These are phyloP conservation scores for Ensete glaucum DNA, from an alignment of 176 grass and related monocot genomes.

Conservation along the genomic window DNA sequence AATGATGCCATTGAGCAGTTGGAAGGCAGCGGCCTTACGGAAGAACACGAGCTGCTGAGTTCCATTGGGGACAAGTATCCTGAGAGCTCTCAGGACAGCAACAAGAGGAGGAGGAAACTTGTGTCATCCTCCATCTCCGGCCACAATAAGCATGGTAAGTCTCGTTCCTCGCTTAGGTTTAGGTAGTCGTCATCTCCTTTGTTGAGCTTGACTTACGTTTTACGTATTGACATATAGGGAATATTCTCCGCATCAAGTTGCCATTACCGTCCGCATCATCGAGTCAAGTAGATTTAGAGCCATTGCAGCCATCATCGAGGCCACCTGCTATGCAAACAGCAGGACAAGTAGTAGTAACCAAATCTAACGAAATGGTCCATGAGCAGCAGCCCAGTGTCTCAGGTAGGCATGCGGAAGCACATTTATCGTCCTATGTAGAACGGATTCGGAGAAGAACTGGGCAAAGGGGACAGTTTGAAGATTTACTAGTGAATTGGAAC, in stretches of 20 bases:
- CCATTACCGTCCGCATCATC: not conserved
- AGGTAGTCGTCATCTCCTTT: not conserved
- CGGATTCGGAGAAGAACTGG: not conserved
- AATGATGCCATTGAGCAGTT: conserved; percentile 7
- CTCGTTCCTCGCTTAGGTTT: too few relatives aligned
- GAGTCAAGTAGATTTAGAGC: not conserved
- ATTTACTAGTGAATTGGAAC: conserved; percentile 22
- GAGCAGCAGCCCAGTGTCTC: conserved; percentile 24
- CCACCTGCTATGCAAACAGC: not conserved
- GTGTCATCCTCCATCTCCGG: not conserved
- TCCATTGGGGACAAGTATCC: conserved; percentile 1
- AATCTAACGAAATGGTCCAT: not conserved
- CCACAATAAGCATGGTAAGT: not conserved
- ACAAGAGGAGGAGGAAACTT: conserved; percentile 13
- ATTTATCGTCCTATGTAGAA: not conserved
- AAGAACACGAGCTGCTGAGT: conserved; percentile 8
- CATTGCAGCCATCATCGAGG: not conserved
- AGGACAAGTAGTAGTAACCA: not conserved
- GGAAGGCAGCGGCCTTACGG: conserved; percentile 17
- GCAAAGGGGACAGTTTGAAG: conserved; percentile 1
- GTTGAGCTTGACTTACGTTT: not conserved
- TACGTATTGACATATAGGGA: not conserved
- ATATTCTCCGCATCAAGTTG: conserved; percentile 15
- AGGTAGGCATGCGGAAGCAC: conserved; percentile 5
- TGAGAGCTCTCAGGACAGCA: conserved; percentile 21